Evolutionary conservation across 1,139 yeast genomes (phyloP), one percentile per base, ranked within the genome.

Genomic region (Candida tetrigidarum): DNA sequence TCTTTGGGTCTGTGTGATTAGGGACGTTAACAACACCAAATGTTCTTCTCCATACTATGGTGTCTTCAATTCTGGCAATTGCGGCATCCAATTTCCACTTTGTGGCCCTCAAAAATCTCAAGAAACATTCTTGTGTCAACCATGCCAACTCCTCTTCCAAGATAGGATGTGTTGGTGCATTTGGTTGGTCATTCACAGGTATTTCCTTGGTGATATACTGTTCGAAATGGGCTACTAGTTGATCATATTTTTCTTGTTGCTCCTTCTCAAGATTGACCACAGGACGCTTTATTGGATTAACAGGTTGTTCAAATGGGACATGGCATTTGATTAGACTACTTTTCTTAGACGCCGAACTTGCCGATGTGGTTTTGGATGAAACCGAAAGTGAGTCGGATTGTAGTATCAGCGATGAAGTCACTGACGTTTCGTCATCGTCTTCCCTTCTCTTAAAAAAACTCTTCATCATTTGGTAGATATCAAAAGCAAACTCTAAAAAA

Each of bases 31-130:
- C 80, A 23, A 91, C 85, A 9, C 97, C 98, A 63, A 90, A 92
- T 44, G 89, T 89, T 54, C 97, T 81, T 69, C 98, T 81, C 98
- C 98, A 93, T 3, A 88, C 80, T 14, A 93, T 54, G 0, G 97
- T 86, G 19, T 80, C 81, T 54, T 83, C 85, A 8, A 93, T 71
- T 55, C 99, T 78, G 51, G 79, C 80, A 42, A 83, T 84, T 22
- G 96, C 86, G 16, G 83, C 86, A 22, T 78, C 74, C 0, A 76
- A 72, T 36, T 81, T 78, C 97, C 98, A 93, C 63, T 90, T 92
- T 39, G 96, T 84, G 9, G 98, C 99, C 41, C 97, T 76, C 45
- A 92, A 70, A 59, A 92, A 93, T 58, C 99, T 76, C 57, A 90
- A 67, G 45, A 93, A 75, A 60, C 98, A 93, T 62, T 93, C 98